Evolutionary conservation across 2,329 filamentous ascomycete genomes (phyloP).

Genomic region (Diaporthe ilicicola): DNA sequence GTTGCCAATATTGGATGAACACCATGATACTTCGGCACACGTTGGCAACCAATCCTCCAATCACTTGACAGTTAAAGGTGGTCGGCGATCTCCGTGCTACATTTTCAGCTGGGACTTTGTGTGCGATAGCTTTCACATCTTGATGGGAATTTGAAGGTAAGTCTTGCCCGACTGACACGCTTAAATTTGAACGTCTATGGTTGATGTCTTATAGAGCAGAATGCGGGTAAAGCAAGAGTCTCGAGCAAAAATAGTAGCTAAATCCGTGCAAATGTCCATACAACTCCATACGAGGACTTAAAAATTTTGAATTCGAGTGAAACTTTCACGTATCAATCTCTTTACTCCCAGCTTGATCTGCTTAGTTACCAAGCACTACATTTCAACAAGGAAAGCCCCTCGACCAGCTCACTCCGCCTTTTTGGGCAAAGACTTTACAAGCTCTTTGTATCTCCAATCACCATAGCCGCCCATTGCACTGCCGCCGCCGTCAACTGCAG

Average conservation of each 20-base stretch:
- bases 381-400: not conserved
- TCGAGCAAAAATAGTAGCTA: too few relatives aligned
- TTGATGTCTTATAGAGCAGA: not conserved
- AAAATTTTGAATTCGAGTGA: too few relatives aligned
- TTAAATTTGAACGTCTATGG: not conserved
- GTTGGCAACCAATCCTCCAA: not conserved
- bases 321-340: too few relatives aligned
- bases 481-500: not conserved
- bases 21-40: not conserved
- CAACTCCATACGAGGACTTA: too few relatives aligned
- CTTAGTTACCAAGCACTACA: too few relatives aligned
- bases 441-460: not conserved
- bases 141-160: not conserved
- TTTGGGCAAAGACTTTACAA: not conserved
- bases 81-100: not conserved
- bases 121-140: not conserved
- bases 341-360: too few relatives aligned
- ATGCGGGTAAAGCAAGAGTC: not conserved
- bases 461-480: not conserved
- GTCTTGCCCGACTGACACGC: not conserved
- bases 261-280: too few relatives aligned
- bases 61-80: not conserved
- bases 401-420: not conserved
- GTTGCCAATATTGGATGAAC: not conserved
- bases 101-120: not conserved